Base-by-base conservation (phyloP, 441 rosid species). In the Raphanus hybrid region DNA sequence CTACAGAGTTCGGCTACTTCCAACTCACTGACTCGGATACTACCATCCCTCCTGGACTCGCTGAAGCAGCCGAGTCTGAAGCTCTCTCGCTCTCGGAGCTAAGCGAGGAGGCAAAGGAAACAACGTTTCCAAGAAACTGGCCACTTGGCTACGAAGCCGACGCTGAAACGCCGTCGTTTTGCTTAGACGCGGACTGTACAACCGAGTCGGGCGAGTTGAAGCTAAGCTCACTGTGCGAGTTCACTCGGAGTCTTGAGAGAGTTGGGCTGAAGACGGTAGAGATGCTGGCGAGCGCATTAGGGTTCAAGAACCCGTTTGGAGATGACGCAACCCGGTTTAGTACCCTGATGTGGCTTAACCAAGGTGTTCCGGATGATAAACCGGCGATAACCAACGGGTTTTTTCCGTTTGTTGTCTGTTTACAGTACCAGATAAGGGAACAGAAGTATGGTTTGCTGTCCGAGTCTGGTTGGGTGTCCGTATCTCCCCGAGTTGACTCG, bases 351-450 rank as follows among this genome's bases (percentile, higher is more conserved):
- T 82, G 90, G 87, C 61, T 91, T 63, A 83, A 86, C 39, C 79
- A 79, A 64, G 75, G 72, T 12, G 23, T 62, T 26, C 20, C 61
- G 0, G 82, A 71, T 12, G 80, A 81, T 18, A 78, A 85, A 16
- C 82, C 85, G 12, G 83, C n/a, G 20, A 50, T 70, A 14, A 63
- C 91, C 67, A 86, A 86, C 27, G 92, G 95, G 37, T 88, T 74
- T 75, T 93, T 87, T 85, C 98, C 96, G 1, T 91, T 84, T 73
- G 80, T 88, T 11, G 82, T 91, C 3, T 88, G 91, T 80, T 83
- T 93, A 81, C 86, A 84, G 67, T 92, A 86, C 79, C 93, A 89
- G 80, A 80, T 91, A 63, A 75, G 87, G 77, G 71, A 78, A 64
- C 81, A 64, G 78, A 86, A 86, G 69, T 82, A 80, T 27, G 72